Evolutionary conservation across 2,329 filamentous ascomycete species (phyloP).

Genomic region (Bipolaris sorokiniana): DNA sequence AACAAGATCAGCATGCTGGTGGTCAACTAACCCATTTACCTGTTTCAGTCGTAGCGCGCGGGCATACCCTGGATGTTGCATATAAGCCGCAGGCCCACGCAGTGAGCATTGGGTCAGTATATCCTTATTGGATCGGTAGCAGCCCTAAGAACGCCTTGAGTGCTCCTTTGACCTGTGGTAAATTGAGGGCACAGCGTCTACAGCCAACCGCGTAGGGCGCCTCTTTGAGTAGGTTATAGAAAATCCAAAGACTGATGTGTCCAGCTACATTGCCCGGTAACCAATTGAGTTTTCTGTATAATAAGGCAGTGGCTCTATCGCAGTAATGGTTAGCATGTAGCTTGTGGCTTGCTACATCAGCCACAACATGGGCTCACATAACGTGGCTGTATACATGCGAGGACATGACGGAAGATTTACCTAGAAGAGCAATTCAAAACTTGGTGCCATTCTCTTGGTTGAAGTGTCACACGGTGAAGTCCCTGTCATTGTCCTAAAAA

Average conservation of each 20-base stretch:
- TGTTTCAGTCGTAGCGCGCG: slow-evolving; percentile 20
- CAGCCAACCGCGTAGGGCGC: not conserved
- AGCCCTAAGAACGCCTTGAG: slow-evolving; percentile 9
- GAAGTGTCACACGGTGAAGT: not conserved
- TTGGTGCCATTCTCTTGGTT: not conserved
- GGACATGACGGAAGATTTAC: not conserved
- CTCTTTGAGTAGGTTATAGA: slow-evolving; percentile 1
- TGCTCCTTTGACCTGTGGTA: slow-evolving; percentile 11
- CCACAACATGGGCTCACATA: not conserved
- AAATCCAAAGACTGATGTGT: not conserved
- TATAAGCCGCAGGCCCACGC: slow-evolving; percentile 22
- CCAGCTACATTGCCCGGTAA: not conserved
- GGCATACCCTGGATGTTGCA: slow-evolving; percentile 10
- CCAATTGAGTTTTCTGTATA: not conserved
- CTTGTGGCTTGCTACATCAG: slow-evolving; percentile 1
- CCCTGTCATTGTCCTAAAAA: not conserved
- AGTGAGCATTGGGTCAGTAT: slow-evolving; percentile 8
- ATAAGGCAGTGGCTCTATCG: not conserved
- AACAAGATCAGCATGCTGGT: slow-evolving; percentile 10
- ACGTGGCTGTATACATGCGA: not conserved
- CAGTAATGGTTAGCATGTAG: not conserved
- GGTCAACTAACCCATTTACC: slow-evolving; percentile 25
- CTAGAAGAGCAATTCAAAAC: not conserved
- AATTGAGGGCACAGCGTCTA: slow-evolving; percentile 1
- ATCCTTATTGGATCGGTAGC: slow-evolving; percentile 16